Conservation (phyloP, 805 yeast genomes). For the Saccharomyces cerevisiae region DNA sequence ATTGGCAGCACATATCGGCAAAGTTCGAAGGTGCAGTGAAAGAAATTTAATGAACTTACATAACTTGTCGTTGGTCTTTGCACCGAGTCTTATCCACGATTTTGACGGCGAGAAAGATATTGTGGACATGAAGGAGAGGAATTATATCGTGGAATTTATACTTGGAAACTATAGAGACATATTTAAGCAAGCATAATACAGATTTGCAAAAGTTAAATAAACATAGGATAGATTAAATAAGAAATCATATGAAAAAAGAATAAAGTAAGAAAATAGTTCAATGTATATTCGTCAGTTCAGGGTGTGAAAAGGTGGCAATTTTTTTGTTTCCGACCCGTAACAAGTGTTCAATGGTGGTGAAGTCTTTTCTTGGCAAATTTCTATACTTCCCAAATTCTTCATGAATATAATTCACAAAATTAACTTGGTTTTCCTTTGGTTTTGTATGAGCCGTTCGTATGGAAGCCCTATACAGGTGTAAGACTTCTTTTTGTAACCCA, state of each 20-base stretch:
- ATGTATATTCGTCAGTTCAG: slow-evolving; percentile 62
- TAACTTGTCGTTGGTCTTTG: slow-evolving; percentile 86
- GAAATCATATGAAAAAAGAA: not conserved
- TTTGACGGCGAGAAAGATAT: slow-evolving; percentile 73
- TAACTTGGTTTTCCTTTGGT: slow-evolving; percentile 38
- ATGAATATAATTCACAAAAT: slow-evolving; percentile 42
- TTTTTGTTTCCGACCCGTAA: slow-evolving; percentile 67
- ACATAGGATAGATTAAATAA: not conserved
- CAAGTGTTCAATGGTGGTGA: slow-evolving; percentile 77
- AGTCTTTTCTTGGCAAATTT: slow-evolving; percentile 63
- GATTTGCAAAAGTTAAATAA: not conserved
- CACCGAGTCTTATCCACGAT: slow-evolving; percentile 84
- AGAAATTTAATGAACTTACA: slow-evolving; percentile 74
- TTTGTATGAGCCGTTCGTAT: slow-evolving; percentile 38
- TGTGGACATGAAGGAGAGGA: slow-evolving; percentile 72
- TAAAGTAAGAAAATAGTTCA: slow-evolving; percentile 5
- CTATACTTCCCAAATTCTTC: slow-evolving; percentile 56
- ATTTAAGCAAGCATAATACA: slow-evolving; percentile 2
- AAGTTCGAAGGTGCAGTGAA: slow-evolving; percentile 44
- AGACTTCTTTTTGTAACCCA: slow-evolving; percentile 47
- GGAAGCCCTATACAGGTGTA: slow-evolving; percentile 41
- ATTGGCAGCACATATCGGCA: slow-evolving; percentile 56
- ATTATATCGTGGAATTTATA: slow-evolving; percentile 68
- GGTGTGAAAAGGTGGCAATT: slow-evolving; percentile 62
- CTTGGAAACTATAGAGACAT: slow-evolving; percentile 36